These are phyloP conservation scores for Pseudonectria buxi DNA, from an alignment of 2,329 filamentous ascomycete genomes.

Conservation along the genomic window DNA sequence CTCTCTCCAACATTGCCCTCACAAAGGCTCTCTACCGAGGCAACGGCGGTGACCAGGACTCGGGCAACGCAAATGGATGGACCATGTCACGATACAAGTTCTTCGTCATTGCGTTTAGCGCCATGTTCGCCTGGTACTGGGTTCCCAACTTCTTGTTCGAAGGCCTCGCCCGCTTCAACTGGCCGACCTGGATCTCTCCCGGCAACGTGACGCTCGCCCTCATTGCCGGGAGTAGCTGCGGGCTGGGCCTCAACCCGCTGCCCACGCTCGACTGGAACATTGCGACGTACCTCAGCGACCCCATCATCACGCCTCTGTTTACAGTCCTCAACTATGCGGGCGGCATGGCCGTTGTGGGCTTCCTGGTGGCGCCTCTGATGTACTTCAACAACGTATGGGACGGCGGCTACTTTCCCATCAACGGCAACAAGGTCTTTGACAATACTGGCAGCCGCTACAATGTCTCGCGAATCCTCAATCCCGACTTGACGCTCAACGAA, in stretches of 20 bases:
- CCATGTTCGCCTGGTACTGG: constrained; percentile 47
- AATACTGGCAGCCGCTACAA: constrained; percentile 48
- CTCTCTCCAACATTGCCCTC: constrained; percentile 40
- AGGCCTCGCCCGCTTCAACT: constrained; percentile 40
- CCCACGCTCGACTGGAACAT: constrained; percentile 37
- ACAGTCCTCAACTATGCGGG: constrained; percentile 22
- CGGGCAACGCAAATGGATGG: constrained; percentile 17
- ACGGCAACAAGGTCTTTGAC: constrained; percentile 48
- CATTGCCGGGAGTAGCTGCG: constrained; percentile 29
- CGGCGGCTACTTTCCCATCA: constrained; percentile 49
- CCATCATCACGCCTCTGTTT: constrained; percentile 25
- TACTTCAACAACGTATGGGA: constrained; percentile 41
- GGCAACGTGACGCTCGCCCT: constrained; percentile 28
- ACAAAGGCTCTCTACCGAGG: constrained; percentile 21
- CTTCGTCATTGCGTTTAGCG: constrained; percentile 34
- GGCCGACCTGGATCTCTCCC: constrained; percentile 45
- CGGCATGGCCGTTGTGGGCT: constrained; percentile 42
- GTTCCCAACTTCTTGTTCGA: constrained; percentile 43
- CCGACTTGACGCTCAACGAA: constrained; percentile 42
- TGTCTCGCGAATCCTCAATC: constrained; percentile 43
- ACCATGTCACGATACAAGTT: constrained; percentile 29
- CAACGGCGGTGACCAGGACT: constrained; percentile 6
- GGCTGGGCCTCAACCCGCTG: constrained; percentile 31
- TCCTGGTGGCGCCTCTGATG: constrained; percentile 42
- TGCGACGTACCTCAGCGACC: constrained; percentile 22